Evolutionary conservation across 169 alveolate genomes (phyloP).

Genomic region (Eimeria tenella): DNA sequence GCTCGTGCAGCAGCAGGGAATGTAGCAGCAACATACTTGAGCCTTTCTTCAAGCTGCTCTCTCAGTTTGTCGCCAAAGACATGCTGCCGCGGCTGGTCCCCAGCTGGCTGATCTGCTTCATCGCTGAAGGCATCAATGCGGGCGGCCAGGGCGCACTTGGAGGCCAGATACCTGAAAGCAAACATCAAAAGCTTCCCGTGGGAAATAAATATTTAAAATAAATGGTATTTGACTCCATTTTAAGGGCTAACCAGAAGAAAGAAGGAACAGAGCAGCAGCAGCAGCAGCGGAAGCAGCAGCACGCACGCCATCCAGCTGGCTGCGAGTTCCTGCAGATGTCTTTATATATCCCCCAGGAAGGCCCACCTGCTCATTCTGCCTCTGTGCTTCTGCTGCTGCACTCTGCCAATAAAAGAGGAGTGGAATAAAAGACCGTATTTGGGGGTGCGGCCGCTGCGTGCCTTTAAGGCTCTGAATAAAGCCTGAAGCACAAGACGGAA

Average conservation of each 20-base stretch:
- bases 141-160: conserved; percentile 98
- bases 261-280: neutral
- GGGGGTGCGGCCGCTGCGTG: conserved; percentile 98
- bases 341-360: neutral
- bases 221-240: neutral
- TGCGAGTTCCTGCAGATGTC: neutral
- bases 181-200: neutral
- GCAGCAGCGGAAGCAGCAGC: neutral
- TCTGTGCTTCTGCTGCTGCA: conserved; percentile 94
- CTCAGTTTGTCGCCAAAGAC: conserved; percentile 96
- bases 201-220: neutral
- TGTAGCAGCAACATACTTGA: conserved; percentile 84
- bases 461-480: conserved; percentile 97
- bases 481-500: conserved; percentile 95
- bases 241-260: neutral
- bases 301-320: neutral
- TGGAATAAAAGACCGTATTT: conserved; percentile 98
- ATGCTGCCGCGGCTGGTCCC: conserved; percentile 81
- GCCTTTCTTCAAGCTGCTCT: conserved; percentile 96
- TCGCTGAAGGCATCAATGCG: conserved; percentile 96
- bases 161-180: conserved; percentile 96
- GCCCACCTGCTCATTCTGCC: conserved; percentile 85
- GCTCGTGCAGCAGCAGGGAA: neutral
- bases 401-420: conserved; percentile 97
- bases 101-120: conserved; percentile 19